These are phyloP conservation scores for Orbilia javanica DNA, from an alignment of 2,329 filamentous ascomycete species.

Conservation along the genomic window DNA sequence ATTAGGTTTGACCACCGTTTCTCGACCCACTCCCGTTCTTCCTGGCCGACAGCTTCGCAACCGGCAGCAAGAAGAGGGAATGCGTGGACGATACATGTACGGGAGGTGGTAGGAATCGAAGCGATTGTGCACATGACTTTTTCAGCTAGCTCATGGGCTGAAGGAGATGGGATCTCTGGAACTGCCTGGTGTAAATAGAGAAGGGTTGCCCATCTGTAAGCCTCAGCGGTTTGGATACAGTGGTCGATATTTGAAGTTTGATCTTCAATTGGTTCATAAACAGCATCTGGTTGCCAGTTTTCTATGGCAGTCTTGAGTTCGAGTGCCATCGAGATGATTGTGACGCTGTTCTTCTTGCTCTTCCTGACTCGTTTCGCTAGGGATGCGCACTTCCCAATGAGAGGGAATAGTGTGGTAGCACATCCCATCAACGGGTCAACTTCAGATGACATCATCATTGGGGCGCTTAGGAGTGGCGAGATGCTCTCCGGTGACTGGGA, in stretches of 20 bases:
- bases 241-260: constrained; percentile 73
- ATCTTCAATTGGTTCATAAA: constrained; percentile 74
- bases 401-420: constrained; percentile 75
- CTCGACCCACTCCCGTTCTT: constrained; percentile 75
- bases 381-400: constrained; percentile 76
- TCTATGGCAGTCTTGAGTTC: constrained; percentile 73
- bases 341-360: constrained; percentile 69
- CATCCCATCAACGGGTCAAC: constrained; percentile 80
- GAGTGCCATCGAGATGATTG: constrained; percentile 72
- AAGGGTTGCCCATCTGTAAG: constrained; percentile 76
- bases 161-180: constrained; percentile 74
- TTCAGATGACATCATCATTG: constrained; percentile 67
- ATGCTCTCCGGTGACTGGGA: constrained; percentile 62
- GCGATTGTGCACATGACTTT: constrained; percentile 74
- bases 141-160: constrained; percentile 72
- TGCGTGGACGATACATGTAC: constrained; percentile 77
- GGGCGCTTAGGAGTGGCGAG: constrained; percentile 53
- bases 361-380: constrained; percentile 75
- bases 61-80: constrained; percentile 77
- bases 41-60: constrained; percentile 72
- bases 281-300: constrained; percentile 72
- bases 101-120: constrained; percentile 73
- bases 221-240: constrained; percentile 74
- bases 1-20: constrained; percentile 74
- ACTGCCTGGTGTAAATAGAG: constrained; percentile 77